Conservation (phyloP, 345 rosid genomes). For the Boechera stricta region DNA sequence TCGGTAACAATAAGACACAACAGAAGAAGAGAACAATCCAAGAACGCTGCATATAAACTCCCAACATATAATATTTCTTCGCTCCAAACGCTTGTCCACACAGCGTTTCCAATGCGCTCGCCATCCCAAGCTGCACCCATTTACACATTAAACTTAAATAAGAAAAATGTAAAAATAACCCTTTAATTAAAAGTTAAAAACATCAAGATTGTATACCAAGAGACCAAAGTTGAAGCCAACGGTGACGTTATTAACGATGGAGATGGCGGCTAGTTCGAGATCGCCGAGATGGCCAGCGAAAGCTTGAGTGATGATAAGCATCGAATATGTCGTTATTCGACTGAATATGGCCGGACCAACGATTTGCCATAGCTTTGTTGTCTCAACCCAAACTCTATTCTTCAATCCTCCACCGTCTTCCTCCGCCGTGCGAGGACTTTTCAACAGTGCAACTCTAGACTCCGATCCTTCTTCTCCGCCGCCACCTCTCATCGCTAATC, state of each 20-base stretch:
- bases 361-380: constrained; percentile 83
- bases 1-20: constrained; percentile 56
- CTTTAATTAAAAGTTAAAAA: not conserved
- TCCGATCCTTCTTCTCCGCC: constrained; percentile 33
- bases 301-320: constrained; percentile 90
- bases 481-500: constrained; percentile 31
- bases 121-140: constrained; percentile 66
- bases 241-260: constrained; percentile 73
- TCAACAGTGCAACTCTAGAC: constrained; percentile 31
- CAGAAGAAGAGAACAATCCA: constrained; percentile 62
- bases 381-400: constrained; percentile 64
- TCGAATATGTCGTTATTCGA: constrained; percentile 76
- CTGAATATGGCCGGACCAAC: constrained; percentile 89
- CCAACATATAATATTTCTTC: constrained; percentile 59
- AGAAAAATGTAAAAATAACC: not conserved
- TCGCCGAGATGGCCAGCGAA: constrained; percentile 96
- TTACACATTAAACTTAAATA: not conserved
- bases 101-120: constrained; percentile 73
- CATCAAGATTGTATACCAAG: constrained; percentile 49
- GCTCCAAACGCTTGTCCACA: constrained; percentile 90
- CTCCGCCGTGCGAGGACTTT: constrained; percentile 25
- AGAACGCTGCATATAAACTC: constrained; percentile 74
- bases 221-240: constrained; percentile 86
- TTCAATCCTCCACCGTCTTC: constrained; percentile 47
- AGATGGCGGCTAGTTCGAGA: constrained; percentile 88